Percentiles rank a stretch among this genome's conserved stretches.
phyloP scores from a whole-genome alignment of 1,284 basidiomycete genomes.

The Wolfiporia cocos region DNA sequence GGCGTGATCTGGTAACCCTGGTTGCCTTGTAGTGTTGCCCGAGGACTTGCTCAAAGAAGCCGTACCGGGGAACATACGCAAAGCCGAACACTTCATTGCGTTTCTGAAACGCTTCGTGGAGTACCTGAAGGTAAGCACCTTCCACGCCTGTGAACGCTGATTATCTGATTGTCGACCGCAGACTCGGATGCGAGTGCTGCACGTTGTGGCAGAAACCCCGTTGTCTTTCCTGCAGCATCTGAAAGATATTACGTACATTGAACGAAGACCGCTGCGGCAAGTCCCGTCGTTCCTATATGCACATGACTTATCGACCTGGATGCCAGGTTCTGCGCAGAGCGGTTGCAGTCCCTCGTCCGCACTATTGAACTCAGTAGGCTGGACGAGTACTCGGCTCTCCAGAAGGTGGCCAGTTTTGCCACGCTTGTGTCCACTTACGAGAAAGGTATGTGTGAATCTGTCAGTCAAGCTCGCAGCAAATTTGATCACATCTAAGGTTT shows the following conservation, averaged over 20 bases:
- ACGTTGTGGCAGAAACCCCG: conserved; percentile 99
- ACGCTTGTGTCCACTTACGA: conserved; percentile 98
- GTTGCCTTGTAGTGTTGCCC: conserved; percentile 63
- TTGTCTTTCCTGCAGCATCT: conserved; percentile 97
- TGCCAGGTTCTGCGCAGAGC: conserved; percentile 90
- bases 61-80: conserved; percentile 95
- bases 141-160: neutral
- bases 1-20: conserved; percentile 1
- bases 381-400: conserved; percentile 89
- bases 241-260: conserved; percentile 99
- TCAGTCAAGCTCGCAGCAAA: conserved; percentile 1
- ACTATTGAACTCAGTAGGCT: conserved; percentile 89
- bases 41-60: conserved; percentile 95
- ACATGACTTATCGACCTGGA: conserved; percentile 8
- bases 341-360: conserved; percentile 89
- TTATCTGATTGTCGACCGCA: conserved; percentile 26
- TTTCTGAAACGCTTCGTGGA: conserved; percentile 98
- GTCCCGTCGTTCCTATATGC: conserved; percentile 15
- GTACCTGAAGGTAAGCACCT: conserved; percentile 79
- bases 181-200: conserved; percentile 98
- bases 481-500: conserved; percentile 58
- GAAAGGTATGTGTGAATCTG: conserved; percentile 53
- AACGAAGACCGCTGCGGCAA: conserved; percentile 88
- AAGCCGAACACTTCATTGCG: conserved; percentile 98
- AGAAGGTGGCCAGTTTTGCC: conserved; percentile 95